phyloP scores from a whole-genome alignment of 1,284 basidiomycete genomes.

The Agaricales sp. region DNA sequence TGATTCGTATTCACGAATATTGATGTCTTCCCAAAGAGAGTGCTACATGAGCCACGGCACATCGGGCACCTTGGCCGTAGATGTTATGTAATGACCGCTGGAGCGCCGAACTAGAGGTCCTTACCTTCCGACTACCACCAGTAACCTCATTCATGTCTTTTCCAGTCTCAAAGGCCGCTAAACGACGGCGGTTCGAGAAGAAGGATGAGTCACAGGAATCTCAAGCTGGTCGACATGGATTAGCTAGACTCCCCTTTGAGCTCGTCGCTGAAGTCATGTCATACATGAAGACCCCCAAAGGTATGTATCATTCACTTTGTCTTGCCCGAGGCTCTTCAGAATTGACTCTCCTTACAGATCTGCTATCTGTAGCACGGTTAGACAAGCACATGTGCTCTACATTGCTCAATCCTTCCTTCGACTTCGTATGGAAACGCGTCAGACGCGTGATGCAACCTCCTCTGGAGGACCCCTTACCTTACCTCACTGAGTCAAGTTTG shows the following conservation, averaged over 20 bases:
- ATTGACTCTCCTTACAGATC: conserved; percentile 15
- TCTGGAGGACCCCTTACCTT: not conserved
- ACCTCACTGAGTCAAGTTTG: not conserved
- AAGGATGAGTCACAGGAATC: too few species aligned
- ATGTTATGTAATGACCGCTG: too few species aligned
- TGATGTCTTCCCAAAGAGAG: too few species aligned
- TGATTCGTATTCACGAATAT: too few species aligned
- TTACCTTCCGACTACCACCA: too few species aligned
- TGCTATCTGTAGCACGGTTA: conserved; percentile 34
- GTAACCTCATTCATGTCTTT: too few species aligned
- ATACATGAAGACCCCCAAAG: conserved; percentile 20
- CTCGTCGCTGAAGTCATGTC: conserved; percentile 34
- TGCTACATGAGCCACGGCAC: too few species aligned
- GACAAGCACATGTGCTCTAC: conserved; percentile 28
- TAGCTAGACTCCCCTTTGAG: conserved; percentile 29
- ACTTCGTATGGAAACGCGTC: conserved; percentile 32
- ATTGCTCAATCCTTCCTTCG: conserved; percentile 20
- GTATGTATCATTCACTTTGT: not conserved
- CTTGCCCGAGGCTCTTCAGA: conserved; percentile 7
- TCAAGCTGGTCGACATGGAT: not conserved
- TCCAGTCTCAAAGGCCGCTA: too few species aligned
- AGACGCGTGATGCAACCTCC: conserved; percentile 19
- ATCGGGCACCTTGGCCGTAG: too few species aligned
- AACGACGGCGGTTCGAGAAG: too few species aligned
- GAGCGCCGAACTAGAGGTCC: too few species aligned